These are phyloP conservation scores for Sarocladiaceae sp. DNA, from an alignment of 2,329 filamentous ascomycete genomes.

Conservation along the genomic window DNA sequence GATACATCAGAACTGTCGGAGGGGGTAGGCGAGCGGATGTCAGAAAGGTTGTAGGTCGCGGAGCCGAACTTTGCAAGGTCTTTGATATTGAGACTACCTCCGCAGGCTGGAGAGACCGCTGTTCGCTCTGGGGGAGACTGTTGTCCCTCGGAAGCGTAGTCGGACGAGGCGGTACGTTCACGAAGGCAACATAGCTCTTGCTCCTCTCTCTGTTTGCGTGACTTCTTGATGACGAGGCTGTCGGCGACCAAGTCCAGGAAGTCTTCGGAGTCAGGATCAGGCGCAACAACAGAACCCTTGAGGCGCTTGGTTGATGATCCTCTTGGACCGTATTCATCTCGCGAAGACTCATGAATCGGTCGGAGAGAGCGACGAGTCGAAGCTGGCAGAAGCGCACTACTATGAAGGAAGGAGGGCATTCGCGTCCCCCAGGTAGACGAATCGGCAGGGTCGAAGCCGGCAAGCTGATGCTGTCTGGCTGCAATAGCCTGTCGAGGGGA, in stretches of 20 bases:
- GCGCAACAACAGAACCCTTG: not conserved
- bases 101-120: not conserved
- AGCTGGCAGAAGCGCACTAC: not conserved
- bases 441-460: not conserved
- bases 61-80: conserved; percentile 1
- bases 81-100: not conserved
- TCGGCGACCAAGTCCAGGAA: conserved; percentile 1
- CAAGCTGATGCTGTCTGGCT: not conserved
- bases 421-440: not conserved
- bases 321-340: conserved; percentile 1
- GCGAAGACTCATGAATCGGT: not conserved
- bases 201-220: not conserved
- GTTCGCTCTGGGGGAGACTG: not conserved
- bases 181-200: not conserved
- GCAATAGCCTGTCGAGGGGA: not conserved
- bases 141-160: conserved; percentile 2
- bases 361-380: not conserved
- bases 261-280: not conserved
- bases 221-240: not conserved
- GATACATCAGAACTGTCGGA: not conserved
- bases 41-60: conserved; percentile 1
- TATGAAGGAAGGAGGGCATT: not conserved
- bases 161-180: conserved; percentile 2
- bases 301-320: not conserved
- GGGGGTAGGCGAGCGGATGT: not conserved